Conservation (phyloP, 352 stramenopile species). For the Plasmopara viticola region DNA sequence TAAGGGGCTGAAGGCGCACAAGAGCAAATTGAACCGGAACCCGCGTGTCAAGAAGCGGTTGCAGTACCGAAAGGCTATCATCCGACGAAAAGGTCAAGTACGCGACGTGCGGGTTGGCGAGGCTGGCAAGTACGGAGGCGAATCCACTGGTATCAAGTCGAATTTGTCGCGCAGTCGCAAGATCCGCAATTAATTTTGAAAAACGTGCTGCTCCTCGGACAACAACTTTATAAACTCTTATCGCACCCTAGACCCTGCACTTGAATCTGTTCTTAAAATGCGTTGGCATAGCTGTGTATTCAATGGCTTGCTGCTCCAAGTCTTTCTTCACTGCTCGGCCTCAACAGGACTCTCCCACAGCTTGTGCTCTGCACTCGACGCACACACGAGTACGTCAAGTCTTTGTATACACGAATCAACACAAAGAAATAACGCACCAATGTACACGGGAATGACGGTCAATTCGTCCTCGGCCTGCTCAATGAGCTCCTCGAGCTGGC, state of each 20-base stretch:
- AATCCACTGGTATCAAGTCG: slow-evolving; percentile 87
- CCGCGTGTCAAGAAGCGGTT: slow-evolving; percentile 97
- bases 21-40: slow-evolving; percentile 98
- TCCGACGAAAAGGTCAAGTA: slow-evolving; percentile 96
- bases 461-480: slow-evolving; percentile 84
- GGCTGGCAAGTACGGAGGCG: slow-evolving; percentile 80
- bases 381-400: background rate
- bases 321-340: slow-evolving; percentile 19
- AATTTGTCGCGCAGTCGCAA: slow-evolving; percentile 87
- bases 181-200: slow-evolving; percentile 69
- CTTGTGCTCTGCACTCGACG: slow-evolving; percentile 56
- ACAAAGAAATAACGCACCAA: slow-evolving; percentile 38
- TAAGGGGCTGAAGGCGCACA: slow-evolving; percentile 95
- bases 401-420: background rate
- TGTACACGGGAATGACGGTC: slow-evolving; percentile 78
- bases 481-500: slow-evolving; percentile 84
- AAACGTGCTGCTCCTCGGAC: slow-evolving; percentile 13
- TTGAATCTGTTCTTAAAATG: background rate
- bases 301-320: background rate
- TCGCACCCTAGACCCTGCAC: background rate
- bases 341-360: slow-evolving; percentile 75
- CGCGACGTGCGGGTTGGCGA: slow-evolving; percentile 87
- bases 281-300: slow-evolving; percentile 22
- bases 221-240: slow-evolving; percentile 29
- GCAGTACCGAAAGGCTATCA: slow-evolving; percentile 97